phyloP scores from a whole-genome alignment of 768 basidiomycete genomes.

The Pleurotus tuoliensis region DNA sequence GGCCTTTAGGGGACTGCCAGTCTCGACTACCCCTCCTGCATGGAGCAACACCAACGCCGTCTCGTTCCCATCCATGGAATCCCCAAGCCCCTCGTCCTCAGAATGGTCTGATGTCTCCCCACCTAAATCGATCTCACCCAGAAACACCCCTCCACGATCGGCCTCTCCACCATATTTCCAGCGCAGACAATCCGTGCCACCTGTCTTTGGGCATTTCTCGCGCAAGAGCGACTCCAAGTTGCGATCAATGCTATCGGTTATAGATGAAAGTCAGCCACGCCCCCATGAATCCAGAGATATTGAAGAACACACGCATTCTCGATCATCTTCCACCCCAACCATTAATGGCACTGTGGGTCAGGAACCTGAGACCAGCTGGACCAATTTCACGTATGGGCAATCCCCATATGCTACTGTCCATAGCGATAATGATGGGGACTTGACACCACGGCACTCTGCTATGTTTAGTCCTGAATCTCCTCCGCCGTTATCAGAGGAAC shows the following conservation, averaged over 20 bases:
- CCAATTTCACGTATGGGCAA: conserved; percentile 33
- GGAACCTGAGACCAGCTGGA: conserved; percentile 32
- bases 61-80: conserved; percentile 41
- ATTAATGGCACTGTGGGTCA: conserved; percentile 18
- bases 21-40: conserved; percentile 30
- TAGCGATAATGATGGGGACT: conserved; percentile 1
- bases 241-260: conserved; percentile 65
- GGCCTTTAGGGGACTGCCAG: conserved; percentile 26
- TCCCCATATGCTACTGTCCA: conserved; percentile 25
- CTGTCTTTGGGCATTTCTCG: conserved; percentile 27
- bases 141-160: conserved; percentile 45
- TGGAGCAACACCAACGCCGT: conserved; percentile 48
- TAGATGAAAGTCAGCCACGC: conserved; percentile 55
- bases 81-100: conserved; percentile 21
- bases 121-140: conserved; percentile 39
- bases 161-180: conserved; percentile 41
- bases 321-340: conserved; percentile 19
- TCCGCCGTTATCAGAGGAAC: conserved; percentile 13
- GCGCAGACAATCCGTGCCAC: conserved; percentile 53
- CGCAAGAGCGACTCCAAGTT: conserved; percentile 67
- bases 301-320: conserved; percentile 15
- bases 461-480: conserved; percentile 22
- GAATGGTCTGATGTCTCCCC: conserved; percentile 51
- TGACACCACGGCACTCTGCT: conserved; percentile 26
- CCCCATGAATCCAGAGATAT: conserved; percentile 16